A percentile compares a stretch with the other conserved stretches of the same genome.
Evolutionary conservation across 2,329 filamentous ascomycete genomes (phyloP).

Genomic region (Pseudogymnoascus sp.): DNA sequence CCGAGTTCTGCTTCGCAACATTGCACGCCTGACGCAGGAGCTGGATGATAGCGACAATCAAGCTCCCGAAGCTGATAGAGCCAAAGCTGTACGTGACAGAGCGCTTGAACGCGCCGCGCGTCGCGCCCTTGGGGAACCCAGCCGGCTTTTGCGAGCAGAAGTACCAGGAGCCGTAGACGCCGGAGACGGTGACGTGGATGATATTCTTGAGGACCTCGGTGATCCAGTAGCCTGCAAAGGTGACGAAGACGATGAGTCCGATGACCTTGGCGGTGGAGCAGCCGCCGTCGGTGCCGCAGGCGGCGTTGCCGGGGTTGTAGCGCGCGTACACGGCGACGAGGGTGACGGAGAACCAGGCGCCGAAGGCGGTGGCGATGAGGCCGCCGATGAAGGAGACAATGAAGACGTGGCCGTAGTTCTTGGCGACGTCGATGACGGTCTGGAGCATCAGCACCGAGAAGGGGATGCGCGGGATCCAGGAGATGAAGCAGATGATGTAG

Average conservation of each 20-base stretch:
- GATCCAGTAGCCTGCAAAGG: conserved; percentile 91
- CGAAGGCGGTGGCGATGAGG: conserved; percentile 64
- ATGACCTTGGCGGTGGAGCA: conserved; percentile 74
- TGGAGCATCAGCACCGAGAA: conserved; percentile 87
- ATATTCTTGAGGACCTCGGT: conserved; percentile 91
- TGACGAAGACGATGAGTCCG: conserved; percentile 76
- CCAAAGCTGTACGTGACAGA: conserved; percentile 88
- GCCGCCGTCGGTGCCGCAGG: conserved; percentile 38
- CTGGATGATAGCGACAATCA: conserved; percentile 82
- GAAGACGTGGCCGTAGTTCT: conserved; percentile 77
- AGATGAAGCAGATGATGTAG: conserved; percentile 73
- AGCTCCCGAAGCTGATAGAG: conserved; percentile 76
- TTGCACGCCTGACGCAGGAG: conserved; percentile 74
- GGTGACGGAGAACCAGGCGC: conserved; percentile 79
- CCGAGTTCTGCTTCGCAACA: conserved; percentile 60
- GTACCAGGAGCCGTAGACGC: conserved; percentile 91
- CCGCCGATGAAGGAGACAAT: conserved; percentile 78
- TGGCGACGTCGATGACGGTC: conserved; percentile 77
- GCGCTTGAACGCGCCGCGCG: conserved; percentile 72
- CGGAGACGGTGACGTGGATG: conserved; percentile 78
- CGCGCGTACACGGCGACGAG: conserved; percentile 79
- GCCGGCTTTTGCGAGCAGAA: conserved; percentile 57
- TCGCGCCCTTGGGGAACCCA: conserved; percentile 67
- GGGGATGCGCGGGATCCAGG: conserved; percentile 83
- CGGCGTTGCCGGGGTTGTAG: conserved; percentile 56